Base-by-base conservation (phyloP, 192 early-diverging fungal species). In the Geosiphon pyriformis region DNA sequence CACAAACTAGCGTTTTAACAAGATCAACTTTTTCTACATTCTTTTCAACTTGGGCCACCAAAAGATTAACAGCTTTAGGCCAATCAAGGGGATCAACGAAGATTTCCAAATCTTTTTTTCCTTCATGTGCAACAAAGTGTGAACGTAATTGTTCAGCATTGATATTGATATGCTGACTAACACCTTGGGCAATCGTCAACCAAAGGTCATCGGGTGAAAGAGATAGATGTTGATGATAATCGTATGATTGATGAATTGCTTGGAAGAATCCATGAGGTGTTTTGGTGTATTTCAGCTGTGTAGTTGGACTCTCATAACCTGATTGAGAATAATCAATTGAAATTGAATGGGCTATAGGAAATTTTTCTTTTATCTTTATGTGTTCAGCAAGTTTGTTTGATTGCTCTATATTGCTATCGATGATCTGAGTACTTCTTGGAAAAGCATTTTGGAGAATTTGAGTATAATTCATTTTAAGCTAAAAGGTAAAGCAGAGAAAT, bases 161-260 rank as follows among this genome's bases (percentile, higher is more conserved):
- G 12, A 46, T 25, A 7, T 63, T 63, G 20, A 63, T 53, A 56
- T 63, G 61, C 8, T 12, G 4, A 20, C 51, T 59, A 22, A 63
- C 61, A 3, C 61, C 61, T 53, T 63, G 61, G 22, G 51, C 61
- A 20, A 63, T 63, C 10, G 61, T 53, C 20, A 63, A 53, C 61
- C 61, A 63, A 2, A 63, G 27, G 12, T 63, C 61, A 22, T 63
- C 61, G 0, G 61, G 33, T 3, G 18, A 20, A 27, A 63, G 33
- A 29, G 8, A 52, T 29, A 63, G 33, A 53, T 47, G 42, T 53
- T 63, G 61, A 30, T 63, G 61, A 26, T 31, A 26, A 20, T 63
- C 54, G 33, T 63, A 63, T 25, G 61, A 42, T 29, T 63, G 61
- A 3, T 55, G 27, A 10, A 63, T 54, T 29, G 61, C 61, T 1